Percentiles rank a stretch among this genome's conserved stretches.
These are phyloP conservation scores for Mycena kentingensis DNA, from an alignment of 768 basidiomycete genomes.

Conservation along the genomic window DNA sequence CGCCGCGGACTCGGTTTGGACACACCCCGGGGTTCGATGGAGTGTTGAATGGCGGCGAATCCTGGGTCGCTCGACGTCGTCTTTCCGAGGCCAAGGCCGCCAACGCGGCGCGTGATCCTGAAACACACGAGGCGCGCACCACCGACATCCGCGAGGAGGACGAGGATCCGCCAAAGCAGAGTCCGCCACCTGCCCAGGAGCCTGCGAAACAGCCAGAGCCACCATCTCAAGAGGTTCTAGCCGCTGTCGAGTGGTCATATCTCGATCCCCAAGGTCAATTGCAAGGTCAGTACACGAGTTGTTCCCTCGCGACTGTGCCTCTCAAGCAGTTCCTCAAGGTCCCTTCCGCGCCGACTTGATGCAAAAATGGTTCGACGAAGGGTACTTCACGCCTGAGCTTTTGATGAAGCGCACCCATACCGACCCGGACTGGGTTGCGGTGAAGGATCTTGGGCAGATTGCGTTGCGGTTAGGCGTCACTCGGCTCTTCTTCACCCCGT, in stretches of 20 bases:
- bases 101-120: conserved; percentile 39
- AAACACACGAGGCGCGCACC: conserved; percentile 42
- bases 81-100: conserved; percentile 58
- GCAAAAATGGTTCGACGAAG: conserved; percentile 93
- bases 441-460: conserved; percentile 51
- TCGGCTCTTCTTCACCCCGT: conserved; percentile 65
- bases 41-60: conserved; percentile 65
- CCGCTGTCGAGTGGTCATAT: conserved; percentile 84
- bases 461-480: conserved; percentile 48
- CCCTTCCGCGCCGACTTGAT: conserved; percentile 87
- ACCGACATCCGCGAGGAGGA: conserved; percentile 62
- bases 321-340: conserved; percentile 46
- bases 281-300: conserved; percentile 61
- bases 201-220: conserved; percentile 29
- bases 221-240: conserved; percentile 54
- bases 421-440: conserved; percentile 67
- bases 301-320: conserved; percentile 9
- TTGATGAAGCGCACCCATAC: conserved; percentile 80
- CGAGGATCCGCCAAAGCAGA: conserved; percentile 21
- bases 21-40: conserved; percentile 70
- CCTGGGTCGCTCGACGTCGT: conserved; percentile 67
- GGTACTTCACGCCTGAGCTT: conserved; percentile 83
- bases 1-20: conserved; percentile 67
- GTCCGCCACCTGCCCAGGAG: conserved; percentile 10
- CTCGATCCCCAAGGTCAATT: conserved; percentile 89